These are phyloP conservation scores for Penicillium coprophilum DNA, from an alignment of 495 filamentous ascomycete species.

Conservation along the genomic window DNA sequence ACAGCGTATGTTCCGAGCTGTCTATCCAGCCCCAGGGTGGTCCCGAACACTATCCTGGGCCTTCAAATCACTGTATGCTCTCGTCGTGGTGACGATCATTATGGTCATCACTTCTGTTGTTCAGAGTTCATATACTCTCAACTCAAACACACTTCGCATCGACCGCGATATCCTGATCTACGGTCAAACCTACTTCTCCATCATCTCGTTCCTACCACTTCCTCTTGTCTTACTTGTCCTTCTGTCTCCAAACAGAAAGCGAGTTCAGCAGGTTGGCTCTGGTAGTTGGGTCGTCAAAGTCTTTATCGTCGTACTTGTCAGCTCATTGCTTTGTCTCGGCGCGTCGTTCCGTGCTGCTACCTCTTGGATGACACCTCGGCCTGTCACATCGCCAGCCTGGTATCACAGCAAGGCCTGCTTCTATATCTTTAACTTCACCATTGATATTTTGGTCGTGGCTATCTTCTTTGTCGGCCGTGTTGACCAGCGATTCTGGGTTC, in stretches of 20 bases:
- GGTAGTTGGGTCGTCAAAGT: constrained; percentile 67
- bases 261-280: constrained; percentile 66
- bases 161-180: constrained; percentile 67
- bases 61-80: constrained; percentile 60
- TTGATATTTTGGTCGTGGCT: constrained; percentile 68
- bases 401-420: constrained; percentile 71
- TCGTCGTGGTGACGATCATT: constrained; percentile 59
- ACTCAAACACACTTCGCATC: constrained; percentile 45
- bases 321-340: constrained; percentile 63
- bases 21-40: constrained; percentile 72
- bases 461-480: constrained; percentile 64
- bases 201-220: constrained; percentile 74
- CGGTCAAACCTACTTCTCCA: constrained; percentile 63
- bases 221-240: constrained; percentile 56
- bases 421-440: constrained; percentile 73
- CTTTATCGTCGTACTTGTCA: constrained; percentile 55
- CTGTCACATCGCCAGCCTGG: constrained; percentile 56
- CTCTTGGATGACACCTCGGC: constrained; percentile 52
- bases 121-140: constrained; percentile 65
- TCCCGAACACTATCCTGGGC: constrained; percentile 42
- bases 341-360: constrained; percentile 66
- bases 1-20: constrained; percentile 72
- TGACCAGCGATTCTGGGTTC: constrained; percentile 70
- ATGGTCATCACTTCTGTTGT: constrained; percentile 69
- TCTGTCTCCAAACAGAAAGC: constrained; percentile 47